Evolutionary conservation across 192 early-diverging fungal genomes (phyloP).

Genomic region (Neocallimastix lanati): DNA sequence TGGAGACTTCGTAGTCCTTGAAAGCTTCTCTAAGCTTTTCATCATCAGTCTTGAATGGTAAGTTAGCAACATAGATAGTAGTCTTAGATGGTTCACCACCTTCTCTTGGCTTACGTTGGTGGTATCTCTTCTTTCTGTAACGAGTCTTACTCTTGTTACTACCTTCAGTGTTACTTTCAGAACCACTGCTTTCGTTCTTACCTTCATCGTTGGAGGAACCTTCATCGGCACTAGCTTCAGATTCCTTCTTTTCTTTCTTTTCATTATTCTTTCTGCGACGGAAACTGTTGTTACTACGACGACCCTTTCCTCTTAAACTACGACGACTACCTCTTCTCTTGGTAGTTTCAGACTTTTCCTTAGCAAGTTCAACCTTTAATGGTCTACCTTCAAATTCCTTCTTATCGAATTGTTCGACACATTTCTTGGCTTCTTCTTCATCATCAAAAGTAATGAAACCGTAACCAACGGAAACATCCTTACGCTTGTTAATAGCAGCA

Average conservation of each 20-base stretch:
- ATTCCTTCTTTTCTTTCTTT: background rate
- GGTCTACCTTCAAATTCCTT: slow-evolving; percentile 31
- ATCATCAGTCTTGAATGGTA: slow-evolving; percentile 53
- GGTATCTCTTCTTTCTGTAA: background rate
- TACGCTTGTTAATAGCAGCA: slow-evolving; percentile 63
- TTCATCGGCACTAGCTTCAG: background rate
- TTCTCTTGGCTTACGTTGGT: background rate
- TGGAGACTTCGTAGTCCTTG: slow-evolving; percentile 42
- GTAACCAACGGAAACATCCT: slow-evolving; percentile 71
- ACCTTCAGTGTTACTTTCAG: slow-evolving; percentile 11
- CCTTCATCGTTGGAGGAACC: background rate
- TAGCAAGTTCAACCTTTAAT: slow-evolving; percentile 81
- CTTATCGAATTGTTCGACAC: slow-evolving; percentile 47
- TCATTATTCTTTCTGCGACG: background rate
- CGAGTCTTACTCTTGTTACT: background rate
- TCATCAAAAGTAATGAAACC: slow-evolving; percentile 78
- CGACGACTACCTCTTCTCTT: slow-evolving; percentile 1
- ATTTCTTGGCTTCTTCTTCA: slow-evolving; percentile 43
- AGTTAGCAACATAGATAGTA: slow-evolving; percentile 59
- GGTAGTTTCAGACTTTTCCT: slow-evolving; percentile 21
- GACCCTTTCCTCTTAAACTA: slow-evolving; percentile 4
- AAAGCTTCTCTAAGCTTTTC: slow-evolving; percentile 32
- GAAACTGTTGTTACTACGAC: slow-evolving; percentile 4
- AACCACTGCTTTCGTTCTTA: background rate
- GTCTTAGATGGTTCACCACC: slow-evolving; percentile 24